A percentile compares a stretch with the other conserved stretches of the same genome.
These are phyloP conservation scores for Magnusiomyces magnusii DNA, from an alignment of 1,139 yeast species.

Conservation along the genomic window DNA sequence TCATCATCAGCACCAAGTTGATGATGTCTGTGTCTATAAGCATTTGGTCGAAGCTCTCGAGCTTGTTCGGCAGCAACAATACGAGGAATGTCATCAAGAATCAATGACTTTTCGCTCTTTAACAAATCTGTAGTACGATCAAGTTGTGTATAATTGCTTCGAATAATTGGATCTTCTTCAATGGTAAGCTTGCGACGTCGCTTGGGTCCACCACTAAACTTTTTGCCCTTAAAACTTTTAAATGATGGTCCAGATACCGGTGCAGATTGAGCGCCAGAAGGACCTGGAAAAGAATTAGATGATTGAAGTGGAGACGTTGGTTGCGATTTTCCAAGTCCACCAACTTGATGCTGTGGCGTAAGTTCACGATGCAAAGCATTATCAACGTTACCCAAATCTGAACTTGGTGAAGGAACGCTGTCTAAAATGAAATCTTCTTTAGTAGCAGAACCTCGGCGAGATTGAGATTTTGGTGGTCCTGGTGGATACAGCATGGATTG, in stretches of 20 bases:
- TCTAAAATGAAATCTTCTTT: conserved; percentile 4
- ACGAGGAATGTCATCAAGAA: conserved; percentile 92
- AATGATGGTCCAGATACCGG: background rate
- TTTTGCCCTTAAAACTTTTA: conserved; percentile 3
- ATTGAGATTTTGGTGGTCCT: background rate
- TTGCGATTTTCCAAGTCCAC: background rate
- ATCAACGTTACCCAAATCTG: background rate
- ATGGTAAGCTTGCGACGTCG: conserved; percentile 28
- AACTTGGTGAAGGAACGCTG: conserved; percentile 1
- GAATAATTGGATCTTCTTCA: conserved; percentile 40
- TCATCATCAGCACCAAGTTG: conserved; percentile 20
- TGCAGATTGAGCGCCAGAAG: background rate
- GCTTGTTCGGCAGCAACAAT: conserved; percentile 98
- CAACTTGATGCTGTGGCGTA: background rate
- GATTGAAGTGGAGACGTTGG: background rate
- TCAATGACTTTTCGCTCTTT: conserved; percentile 75
- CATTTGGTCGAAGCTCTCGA: conserved; percentile 48
- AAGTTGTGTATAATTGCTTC: conserved; percentile 28
- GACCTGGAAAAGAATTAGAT: background rate
- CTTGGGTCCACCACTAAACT: conserved; percentile 1
- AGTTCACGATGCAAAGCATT: background rate
- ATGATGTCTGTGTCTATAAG: conserved; percentile 18
- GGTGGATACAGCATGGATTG: background rate
- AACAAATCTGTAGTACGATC: conserved; percentile 59
- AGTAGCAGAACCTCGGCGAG: background rate